Percentiles rank a stretch among this genome's conserved stretches.
Conservation (phyloP, 2,329 filamentous ascomycete species). For the Cercospora janseana region DNA sequence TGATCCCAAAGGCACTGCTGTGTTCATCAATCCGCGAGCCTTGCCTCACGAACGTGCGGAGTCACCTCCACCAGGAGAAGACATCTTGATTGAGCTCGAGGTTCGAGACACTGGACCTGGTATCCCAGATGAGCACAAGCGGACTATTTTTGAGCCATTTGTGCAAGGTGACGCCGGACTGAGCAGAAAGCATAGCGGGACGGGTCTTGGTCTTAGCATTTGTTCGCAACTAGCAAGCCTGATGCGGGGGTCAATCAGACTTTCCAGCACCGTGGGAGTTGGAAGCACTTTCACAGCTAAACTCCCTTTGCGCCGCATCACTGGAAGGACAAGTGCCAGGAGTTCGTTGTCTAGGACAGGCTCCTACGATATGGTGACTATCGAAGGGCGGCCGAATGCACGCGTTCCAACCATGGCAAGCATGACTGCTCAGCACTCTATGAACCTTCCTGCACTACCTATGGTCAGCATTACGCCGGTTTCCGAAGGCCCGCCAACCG, state of each 20-base stretch:
- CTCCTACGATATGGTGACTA: not conserved
- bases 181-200: conserved; percentile 89
- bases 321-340: not conserved
- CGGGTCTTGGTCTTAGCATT: conserved; percentile 83
- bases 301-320: conserved; percentile 69
- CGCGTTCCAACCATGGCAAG: conserved; percentile 7
- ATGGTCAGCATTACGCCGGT: not conserved
- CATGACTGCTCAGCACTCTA: conserved; percentile 5
- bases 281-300: conserved; percentile 81
- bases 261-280: conserved; percentile 68
- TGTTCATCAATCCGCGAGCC: conserved; percentile 24
- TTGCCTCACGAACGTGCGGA: conserved; percentile 14
- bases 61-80: conserved; percentile 57
- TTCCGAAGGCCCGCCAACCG: not conserved
- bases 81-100: conserved; percentile 78
- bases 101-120: conserved; percentile 86
- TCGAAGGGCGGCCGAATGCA: not conserved
- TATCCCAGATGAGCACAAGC: conserved; percentile 72
- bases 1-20: conserved; percentile 17
- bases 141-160: conserved; percentile 88
- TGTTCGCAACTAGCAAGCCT: conserved; percentile 79
- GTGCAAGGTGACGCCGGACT: conserved; percentile 85
- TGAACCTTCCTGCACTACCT: not conserved
- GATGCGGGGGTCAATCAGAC: conserved; percentile 74
- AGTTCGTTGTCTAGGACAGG: not conserved